Conservation (phyloP, 2,329 filamentous ascomycete genomes). For the Botrytis galanthina region DNA sequence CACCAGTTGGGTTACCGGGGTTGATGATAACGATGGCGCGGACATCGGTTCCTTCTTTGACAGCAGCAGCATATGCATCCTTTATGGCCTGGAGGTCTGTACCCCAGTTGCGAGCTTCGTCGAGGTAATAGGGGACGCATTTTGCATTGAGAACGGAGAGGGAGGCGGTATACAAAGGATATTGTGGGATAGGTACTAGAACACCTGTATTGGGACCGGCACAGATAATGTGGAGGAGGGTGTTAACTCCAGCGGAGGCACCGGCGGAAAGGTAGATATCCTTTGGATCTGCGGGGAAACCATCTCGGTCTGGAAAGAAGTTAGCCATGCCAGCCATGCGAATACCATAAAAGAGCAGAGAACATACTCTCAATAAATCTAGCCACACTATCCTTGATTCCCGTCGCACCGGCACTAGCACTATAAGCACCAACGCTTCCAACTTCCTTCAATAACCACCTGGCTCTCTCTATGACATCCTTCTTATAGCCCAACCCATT, state of each 20-base stretch:
- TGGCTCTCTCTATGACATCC: slow-evolving; percentile 83
- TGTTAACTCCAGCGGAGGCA: slow-evolving; percentile 92
- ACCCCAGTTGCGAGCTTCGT: slow-evolving; percentile 83
- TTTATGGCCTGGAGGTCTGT: slow-evolving; percentile 81
- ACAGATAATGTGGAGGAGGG: slow-evolving; percentile 86
- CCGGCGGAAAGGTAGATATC: slow-evolving; percentile 89
- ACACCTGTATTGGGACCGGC: slow-evolving; percentile 73
- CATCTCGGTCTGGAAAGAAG: slow-evolving; percentile 66
- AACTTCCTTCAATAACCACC: slow-evolving; percentile 75
- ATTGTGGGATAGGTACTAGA: slow-evolving; percentile 94
- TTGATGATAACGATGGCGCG: slow-evolving; percentile 97
- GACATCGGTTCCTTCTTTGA: slow-evolving; percentile 75
- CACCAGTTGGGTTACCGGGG: slow-evolving; percentile 95
- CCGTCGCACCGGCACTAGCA: slow-evolving; percentile 83
- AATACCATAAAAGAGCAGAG: background rate
- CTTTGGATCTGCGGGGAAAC: slow-evolving; percentile 75
- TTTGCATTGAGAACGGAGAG: slow-evolving; percentile 80
- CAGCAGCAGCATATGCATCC: slow-evolving; percentile 69
- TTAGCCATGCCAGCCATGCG: slow-evolving; percentile 19
- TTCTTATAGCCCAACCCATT: slow-evolving; percentile 79
- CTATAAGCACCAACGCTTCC: slow-evolving; percentile 96
- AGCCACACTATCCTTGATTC: slow-evolving; percentile 85
- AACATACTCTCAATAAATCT: slow-evolving; percentile 82
- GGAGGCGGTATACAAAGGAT: slow-evolving; percentile 94
- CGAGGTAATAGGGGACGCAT: slow-evolving; percentile 89